Evolutionary conservation across 2,329 filamentous ascomycete species (phyloP).

Genomic region (Diaporthe sp.): DNA sequence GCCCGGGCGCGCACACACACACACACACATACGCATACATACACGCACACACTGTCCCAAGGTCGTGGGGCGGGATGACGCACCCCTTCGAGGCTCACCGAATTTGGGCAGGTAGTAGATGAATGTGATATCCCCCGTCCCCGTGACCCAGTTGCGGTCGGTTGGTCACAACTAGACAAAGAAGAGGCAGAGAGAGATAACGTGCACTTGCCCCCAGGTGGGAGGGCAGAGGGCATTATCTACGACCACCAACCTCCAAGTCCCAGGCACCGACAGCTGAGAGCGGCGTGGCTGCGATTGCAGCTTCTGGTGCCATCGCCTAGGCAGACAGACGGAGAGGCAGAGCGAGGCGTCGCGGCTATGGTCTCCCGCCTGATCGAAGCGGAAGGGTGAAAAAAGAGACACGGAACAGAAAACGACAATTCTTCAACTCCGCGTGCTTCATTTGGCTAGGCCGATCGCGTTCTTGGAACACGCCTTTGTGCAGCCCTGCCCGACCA

Average conservation of each 20-base stretch:
- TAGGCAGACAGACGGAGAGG: background rate
- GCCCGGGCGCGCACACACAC: background rate
- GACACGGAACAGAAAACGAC: background rate
- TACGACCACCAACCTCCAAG: background rate
- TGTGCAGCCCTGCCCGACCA: slow-evolving; percentile 12
- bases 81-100: background rate
- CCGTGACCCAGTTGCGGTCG: background rate
- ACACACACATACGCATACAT: background rate
- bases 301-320: background rate
- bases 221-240: background rate
- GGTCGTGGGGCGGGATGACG: background rate
- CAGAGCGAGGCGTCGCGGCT: background rate
- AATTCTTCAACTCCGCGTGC: background rate
- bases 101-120: background rate
- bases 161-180: background rate
- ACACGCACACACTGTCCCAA: background rate
- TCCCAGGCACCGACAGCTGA: background rate
- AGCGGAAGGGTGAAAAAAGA: background rate
- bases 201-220: background rate
- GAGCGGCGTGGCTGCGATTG: background rate
- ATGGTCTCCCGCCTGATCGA: background rate
- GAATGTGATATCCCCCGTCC: too few species aligned
- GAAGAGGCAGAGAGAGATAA: background rate
- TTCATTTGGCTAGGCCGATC: slow-evolving; percentile 26
- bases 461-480: background rate